Evolutionary conservation across 331 rosid genomes (phyloP), one percentile per base, ranked within the genome.

Genomic region (Quercus tomentella): DNA sequence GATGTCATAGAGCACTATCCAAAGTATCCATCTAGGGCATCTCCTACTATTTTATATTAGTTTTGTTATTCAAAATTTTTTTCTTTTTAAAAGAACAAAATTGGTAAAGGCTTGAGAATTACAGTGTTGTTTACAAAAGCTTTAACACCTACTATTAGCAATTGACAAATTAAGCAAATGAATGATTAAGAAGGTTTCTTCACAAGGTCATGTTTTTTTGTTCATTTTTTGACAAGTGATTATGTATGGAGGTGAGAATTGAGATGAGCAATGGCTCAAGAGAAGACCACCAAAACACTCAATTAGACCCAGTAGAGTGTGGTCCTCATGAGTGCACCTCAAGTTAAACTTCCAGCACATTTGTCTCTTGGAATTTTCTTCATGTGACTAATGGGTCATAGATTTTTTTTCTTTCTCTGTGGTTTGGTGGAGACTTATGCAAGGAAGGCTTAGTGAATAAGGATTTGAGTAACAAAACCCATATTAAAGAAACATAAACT

Each of bases 271-370:
- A 77, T 79, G 76, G 58, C 71, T 18, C 31, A 67, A 43, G 16
- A 52, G 73, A 82, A 75, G 69, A 75, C 75, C 57, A 80, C 49
- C 45, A 18, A 68, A 66, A 83, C 89, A 81, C 89, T 89, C 89
- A 77, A 85, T 87, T 80, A 7, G 79, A 80, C 83, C 58, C 55
- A 71, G 73, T 71, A 18, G 55, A 49, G 55, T 3, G 55, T 49
- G 88, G 80, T 30, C 66, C 72, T 60, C 63, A 77, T 76, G 93
- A 83, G 89, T 89, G 89, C 74, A 79, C 74, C 75, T 66, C 8
- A 89, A 86, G 93, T 61, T 80, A 89, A 49, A 45, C 76, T 51
- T 83, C 89, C 82, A 83, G 86, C 89, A 76, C 87, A 88, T 88
- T 85, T 81, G 74, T 80, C 68, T 72, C 66, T 43, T 68, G 54